Base-by-base conservation (phyloP, 225 moss, liverwort and hornwort genomes). In the Marchantia polymorpha region DNA sequence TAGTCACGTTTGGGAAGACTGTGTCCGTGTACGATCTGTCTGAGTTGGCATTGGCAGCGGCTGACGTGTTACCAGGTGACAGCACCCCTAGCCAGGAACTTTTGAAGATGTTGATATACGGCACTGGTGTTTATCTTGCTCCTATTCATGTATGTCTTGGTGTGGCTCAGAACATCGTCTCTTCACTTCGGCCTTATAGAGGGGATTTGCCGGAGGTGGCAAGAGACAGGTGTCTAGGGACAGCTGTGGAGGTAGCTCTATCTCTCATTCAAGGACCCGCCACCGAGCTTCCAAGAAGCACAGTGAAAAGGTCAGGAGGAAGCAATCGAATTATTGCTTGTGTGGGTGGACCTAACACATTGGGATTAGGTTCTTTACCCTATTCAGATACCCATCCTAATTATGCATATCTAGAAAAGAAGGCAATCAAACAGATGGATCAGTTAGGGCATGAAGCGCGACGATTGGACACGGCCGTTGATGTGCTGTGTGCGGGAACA, bases 51-150 rank as follows among this genome's bases (percentile, higher is more conserved):
- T 81, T 94, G 64, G 99, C 99, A 82, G 87, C 95, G 83, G 99
- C 99, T 76, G 99, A 99, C 83, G 92, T 99, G 75, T 77, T 99
- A 58, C 99, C 99, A 29, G 99, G 99, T 29, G 91, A 93, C 65
- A 81, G 86, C 46, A 78, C 87, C 84, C 90, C 95, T 29, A 88
- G 90, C 75, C 90, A 94, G 78, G 99, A 95, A 58, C 90, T 89
- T 69, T 81, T 95, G 65, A 95, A 99, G 84, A 91, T 99, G 92
- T 86, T 99, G 25, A 99, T 95, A 55, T 99, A 99, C 84, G 99
- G 99, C 75, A 99, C 99, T 56, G 99, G 99, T 78, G 92, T 99
- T 10, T 99, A 99, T 81, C 89, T 99, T 73, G 95, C 95, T 81
- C 99, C 99, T 69, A 88, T 95, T 73, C 99, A 99, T 85, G 95